Evolutionary conservation across 1,284 basidiomycete genomes (phyloP).

Genomic region (Flammula alnicola): DNA sequence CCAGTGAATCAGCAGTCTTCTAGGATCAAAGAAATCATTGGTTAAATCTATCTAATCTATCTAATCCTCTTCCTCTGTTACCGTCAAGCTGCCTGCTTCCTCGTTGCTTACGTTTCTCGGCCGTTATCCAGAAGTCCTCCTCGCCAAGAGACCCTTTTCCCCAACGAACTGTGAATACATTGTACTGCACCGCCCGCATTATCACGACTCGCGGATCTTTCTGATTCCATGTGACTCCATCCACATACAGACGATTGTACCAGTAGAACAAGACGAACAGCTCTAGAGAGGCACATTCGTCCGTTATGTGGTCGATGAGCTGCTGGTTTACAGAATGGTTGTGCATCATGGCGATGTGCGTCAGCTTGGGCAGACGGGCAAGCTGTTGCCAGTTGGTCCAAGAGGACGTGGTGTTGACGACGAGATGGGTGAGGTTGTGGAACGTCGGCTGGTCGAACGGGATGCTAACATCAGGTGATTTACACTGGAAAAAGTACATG

Average conservation of each 20-base stretch:
- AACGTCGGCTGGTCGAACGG: conserved; percentile 11
- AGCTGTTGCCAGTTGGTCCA: conserved; percentile 14
- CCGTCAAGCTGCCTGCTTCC: too few species aligned
- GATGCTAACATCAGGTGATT: conserved; percentile 4
- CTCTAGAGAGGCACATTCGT: conserved; percentile 12
- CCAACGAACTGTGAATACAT: conserved; percentile 22
- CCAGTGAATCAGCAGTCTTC: too few species aligned
- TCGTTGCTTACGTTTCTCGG: conserved; percentile 10
- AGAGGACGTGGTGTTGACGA: conserved; percentile 11
- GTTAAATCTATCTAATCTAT: too few species aligned
- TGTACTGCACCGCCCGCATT: conserved; percentile 9
- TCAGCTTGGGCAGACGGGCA: conserved; percentile 8
- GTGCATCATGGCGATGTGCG: conserved; percentile 16
- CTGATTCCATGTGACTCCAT: conserved; percentile 5
- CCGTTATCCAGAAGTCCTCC: conserved; percentile 22
- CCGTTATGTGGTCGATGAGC: conserved; percentile 17
- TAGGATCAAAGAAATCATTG: too few species aligned
- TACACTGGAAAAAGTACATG: conserved; percentile 15
- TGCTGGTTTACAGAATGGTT: conserved; percentile 13
- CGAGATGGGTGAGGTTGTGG: conserved; percentile 15
- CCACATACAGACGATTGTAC: conserved; percentile 1
- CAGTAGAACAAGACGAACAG: conserved; percentile 20
- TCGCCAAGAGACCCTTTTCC: conserved; percentile 21
- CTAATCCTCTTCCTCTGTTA: too few species aligned
- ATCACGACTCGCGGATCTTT: conserved; percentile 18